phyloP scores from a whole-genome alignment of 345 rosid genomes.

The Arabis hirsuta region DNA sequence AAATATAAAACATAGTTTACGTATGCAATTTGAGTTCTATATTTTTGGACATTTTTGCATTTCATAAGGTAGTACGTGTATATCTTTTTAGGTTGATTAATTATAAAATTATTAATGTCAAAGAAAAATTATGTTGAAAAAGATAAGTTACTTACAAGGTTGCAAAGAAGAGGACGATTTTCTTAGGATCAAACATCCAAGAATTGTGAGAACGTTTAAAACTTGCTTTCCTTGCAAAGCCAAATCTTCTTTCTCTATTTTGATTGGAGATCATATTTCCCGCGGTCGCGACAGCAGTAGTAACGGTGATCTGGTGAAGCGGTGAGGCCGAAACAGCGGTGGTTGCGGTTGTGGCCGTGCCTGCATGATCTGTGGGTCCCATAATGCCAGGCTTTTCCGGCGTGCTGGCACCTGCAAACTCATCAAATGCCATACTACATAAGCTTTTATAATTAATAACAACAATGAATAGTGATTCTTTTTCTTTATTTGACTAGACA shows the following conservation, averaged over 20 bases:
- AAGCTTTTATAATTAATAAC: constrained; percentile 12
- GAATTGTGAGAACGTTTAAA: constrained; percentile 61
- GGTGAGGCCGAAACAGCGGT: constrained; percentile 26
- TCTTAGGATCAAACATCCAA: constrained; percentile 85
- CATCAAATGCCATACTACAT: constrained; percentile 31
- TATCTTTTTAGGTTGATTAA: constrained; percentile 1
- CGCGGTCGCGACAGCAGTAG: constrained; percentile 47
- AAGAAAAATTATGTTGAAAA: not conserved
- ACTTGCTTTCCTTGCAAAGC: constrained; percentile 59
- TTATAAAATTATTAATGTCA: not conserved
- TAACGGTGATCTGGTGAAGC: constrained; percentile 80
- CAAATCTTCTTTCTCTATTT: constrained; percentile 51
- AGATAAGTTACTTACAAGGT: constrained; percentile 61
- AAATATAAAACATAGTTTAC: not conserved
- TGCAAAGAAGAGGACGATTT: constrained; percentile 85
- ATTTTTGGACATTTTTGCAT: not conserved
- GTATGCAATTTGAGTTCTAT: constrained; percentile 3
- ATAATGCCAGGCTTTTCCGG: constrained; percentile 56
- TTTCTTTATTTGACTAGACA: constrained; percentile 34
- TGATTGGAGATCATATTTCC: constrained; percentile 41
- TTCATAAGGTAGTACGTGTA: not conserved
- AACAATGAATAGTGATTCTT: constrained; percentile 6
- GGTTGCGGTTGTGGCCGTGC: constrained; percentile 21
- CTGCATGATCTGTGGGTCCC: constrained; percentile 48
- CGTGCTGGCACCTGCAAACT: constrained; percentile 53